phyloP scores from a whole-genome alignment of 257 asterid species.

The Penstemon newberryi region DNA sequence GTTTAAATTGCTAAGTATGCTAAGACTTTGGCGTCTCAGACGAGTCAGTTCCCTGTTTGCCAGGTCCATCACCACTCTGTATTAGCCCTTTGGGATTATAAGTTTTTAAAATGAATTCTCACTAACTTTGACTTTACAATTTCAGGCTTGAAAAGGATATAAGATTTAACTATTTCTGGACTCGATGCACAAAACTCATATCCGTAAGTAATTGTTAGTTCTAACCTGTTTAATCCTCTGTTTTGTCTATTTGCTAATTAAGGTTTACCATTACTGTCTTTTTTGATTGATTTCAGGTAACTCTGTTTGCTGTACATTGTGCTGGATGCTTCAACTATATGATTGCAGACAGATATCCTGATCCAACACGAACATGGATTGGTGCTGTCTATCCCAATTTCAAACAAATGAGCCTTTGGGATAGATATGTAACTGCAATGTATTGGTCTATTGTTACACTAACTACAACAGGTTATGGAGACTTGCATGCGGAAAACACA shows the following conservation, averaged over 20 bases:
- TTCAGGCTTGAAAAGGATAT: slow-evolving; percentile 89
- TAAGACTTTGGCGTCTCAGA: slow-evolving; percentile 91
- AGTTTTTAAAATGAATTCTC: slow-evolving; percentile 2
- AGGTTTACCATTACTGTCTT: background rate
- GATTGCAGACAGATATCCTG: slow-evolving; percentile 78
- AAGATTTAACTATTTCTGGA: slow-evolving; percentile 90
- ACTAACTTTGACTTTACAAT: slow-evolving; percentile 25
- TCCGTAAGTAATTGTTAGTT: slow-evolving; percentile 50
- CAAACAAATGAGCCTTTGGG: slow-evolving; percentile 57
- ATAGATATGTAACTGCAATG: slow-evolving; percentile 67
- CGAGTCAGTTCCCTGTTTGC: slow-evolving; percentile 89
- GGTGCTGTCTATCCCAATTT: slow-evolving; percentile 73
- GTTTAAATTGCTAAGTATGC: slow-evolving; percentile 74
- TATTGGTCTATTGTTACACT: slow-evolving; percentile 91
- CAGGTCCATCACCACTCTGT: slow-evolving; percentile 40
- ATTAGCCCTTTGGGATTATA: background rate
- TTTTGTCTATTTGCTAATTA: background rate
- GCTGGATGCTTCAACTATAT: slow-evolving; percentile 83
- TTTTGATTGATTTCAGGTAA: slow-evolving; percentile 52
- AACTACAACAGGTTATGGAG: slow-evolving; percentile 93
- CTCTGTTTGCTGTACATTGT: slow-evolving; percentile 75
- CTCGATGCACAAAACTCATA: slow-evolving; percentile 73
- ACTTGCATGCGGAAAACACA: slow-evolving; percentile 78
- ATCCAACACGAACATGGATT: slow-evolving; percentile 72
- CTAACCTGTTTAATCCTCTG: background rate